These are phyloP conservation scores for Hortiboletus flavorubellus DNA, from an alignment of 768 basidiomycete genomes.

Conservation along the genomic window DNA sequence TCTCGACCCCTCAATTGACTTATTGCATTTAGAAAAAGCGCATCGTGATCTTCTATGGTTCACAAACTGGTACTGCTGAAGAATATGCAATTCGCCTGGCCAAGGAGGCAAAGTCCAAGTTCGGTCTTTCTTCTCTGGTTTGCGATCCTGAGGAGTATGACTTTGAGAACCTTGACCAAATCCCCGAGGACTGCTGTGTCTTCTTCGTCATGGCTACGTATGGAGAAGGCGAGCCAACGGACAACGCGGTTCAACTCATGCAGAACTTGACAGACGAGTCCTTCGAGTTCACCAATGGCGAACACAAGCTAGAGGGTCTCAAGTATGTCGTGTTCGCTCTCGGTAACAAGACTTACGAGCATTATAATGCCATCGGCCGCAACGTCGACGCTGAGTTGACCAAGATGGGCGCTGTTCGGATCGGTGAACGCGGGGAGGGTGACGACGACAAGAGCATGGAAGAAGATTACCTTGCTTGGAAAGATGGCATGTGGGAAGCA, in stretches of 20 bases:
- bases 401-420: slow-evolving; percentile 78
- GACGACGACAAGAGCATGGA: slow-evolving; percentile 99
- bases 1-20: slow-evolving; percentile 5
- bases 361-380: slow-evolving; percentile 89
- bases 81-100: slow-evolving; percentile 97
- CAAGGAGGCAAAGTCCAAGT: slow-evolving; percentile 96
- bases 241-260: slow-evolving; percentile 94
- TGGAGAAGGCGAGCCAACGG: slow-evolving; percentile 98
- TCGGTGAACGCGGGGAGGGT: slow-evolving; percentile 91
- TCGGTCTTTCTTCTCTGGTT: slow-evolving; percentile 91
- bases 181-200: slow-evolving; percentile 83
- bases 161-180: slow-evolving; percentile 90
- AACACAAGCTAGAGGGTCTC: slow-evolving; percentile 71
- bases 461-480: slow-evolving; percentile 99
- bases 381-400: slow-evolving; percentile 70
- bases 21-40: slow-evolving; percentile 77
- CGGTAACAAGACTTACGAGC: slow-evolving; percentile 92
- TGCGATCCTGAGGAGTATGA: slow-evolving; percentile 99
- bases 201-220: slow-evolving; percentile 99
- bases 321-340: slow-evolving; percentile 95
- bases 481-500: slow-evolving; percentile 94
- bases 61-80: slow-evolving; percentile 97
- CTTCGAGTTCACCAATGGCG: slow-evolving; percentile 83
- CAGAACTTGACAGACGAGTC: slow-evolving; percentile 85
- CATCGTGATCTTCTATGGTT: slow-evolving; percentile 95